A percentile compares a stretch with the other conserved stretches of the same genome.
phyloP scores from a whole-genome alignment of 148 eudicot species.

The Dysphania ambrosioides region DNA sequence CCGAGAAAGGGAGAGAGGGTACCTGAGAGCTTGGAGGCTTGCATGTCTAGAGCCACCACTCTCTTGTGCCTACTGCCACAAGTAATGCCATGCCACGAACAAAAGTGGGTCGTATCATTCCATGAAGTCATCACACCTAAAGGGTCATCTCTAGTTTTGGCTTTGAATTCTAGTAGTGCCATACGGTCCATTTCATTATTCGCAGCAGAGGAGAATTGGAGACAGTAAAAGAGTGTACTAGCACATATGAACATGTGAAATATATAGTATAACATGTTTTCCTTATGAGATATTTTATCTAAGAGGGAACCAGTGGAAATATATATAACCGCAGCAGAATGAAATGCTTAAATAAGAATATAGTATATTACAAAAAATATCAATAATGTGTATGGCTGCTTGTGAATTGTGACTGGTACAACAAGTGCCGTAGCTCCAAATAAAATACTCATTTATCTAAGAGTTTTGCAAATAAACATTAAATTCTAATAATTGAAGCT shows the following conservation, averaged over 20 bases:
- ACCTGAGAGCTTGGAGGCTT: slow-evolving; percentile 14
- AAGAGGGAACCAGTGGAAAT: not conserved
- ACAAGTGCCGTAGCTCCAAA: not conserved
- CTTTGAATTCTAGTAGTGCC: slow-evolving; percentile 16
- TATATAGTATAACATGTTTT: not conserved
- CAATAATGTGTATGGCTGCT: not conserved
- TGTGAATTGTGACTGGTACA: not conserved
- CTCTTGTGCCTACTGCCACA: not conserved
- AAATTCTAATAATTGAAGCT: not conserved
- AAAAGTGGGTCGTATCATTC: slow-evolving; percentile 21
- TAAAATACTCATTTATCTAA: too few relatives aligned
- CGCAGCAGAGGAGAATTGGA: not conserved
- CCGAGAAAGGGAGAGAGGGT: slow-evolving; percentile 22
- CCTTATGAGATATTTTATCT: not conserved
- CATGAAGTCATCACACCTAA: slow-evolving; percentile 13
- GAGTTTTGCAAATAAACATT: too few relatives aligned
- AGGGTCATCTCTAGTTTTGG: slow-evolving; percentile 15
- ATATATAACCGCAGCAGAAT: not conserved
- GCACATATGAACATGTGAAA: not conserved
- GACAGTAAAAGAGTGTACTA: not conserved
- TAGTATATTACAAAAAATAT: too few relatives aligned
- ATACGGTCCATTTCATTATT: slow-evolving; percentile 4
- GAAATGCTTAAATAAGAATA: not conserved
- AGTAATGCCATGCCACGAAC: slow-evolving; percentile 18
- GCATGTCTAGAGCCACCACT: slow-evolving; percentile 1